These are phyloP conservation scores for Lineolata rhizophorae DNA, from an alignment of 495 filamentous ascomycete genomes.

Conservation along the genomic window DNA sequence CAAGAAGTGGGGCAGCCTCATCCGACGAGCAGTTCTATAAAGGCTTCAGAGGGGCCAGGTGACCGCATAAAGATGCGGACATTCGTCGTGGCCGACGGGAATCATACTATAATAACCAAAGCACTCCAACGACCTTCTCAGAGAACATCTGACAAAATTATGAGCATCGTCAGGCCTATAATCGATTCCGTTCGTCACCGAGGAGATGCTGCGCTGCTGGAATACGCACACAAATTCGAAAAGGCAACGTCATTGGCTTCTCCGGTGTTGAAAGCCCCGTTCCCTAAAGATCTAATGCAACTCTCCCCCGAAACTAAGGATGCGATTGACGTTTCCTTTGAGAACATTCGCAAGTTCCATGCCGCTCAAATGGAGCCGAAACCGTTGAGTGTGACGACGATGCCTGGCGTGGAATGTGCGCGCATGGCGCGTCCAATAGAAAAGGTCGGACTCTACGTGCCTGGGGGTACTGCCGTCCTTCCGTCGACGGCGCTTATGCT, in stretches of 20 bases:
- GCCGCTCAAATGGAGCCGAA: slow-evolving; percentile 65
- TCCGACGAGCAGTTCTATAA: no score
- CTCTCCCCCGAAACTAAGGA: slow-evolving; percentile 57
- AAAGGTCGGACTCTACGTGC: slow-evolving; percentile 82
- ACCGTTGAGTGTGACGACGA: slow-evolving; percentile 70
- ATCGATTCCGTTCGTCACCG: slow-evolving; percentile 59
- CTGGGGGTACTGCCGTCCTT: slow-evolving; percentile 85
- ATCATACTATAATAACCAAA: slow-evolving; percentile 36
- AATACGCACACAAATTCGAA: slow-evolving; percentile 93
- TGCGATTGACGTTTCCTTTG: slow-evolving; percentile 82
- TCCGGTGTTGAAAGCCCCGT: slow-evolving; percentile 72
- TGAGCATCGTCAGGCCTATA: slow-evolving; percentile 75
- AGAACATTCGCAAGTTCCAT: slow-evolving; percentile 89
- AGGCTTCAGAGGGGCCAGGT: slow-evolving; percentile 22
- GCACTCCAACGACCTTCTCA: slow-evolving; percentile 76
- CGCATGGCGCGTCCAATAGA: slow-evolving; percentile 87
- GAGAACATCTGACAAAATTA: slow-evolving; percentile 71
- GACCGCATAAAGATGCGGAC: slow-evolving; percentile 66
- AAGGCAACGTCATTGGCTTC: slow-evolving; percentile 77
- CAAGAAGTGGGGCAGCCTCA: no score
- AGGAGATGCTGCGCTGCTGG: slow-evolving; percentile 71
- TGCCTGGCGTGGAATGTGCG: slow-evolving; percentile 89
- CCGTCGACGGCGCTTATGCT: slow-evolving; percentile 95
- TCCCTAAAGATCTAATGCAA: slow-evolving; percentile 65
- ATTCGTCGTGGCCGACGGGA: slow-evolving; percentile 39